phyloP scores from a whole-genome alignment of 1,284 basidiomycete species.

The Melampsora allii-populina region DNA sequence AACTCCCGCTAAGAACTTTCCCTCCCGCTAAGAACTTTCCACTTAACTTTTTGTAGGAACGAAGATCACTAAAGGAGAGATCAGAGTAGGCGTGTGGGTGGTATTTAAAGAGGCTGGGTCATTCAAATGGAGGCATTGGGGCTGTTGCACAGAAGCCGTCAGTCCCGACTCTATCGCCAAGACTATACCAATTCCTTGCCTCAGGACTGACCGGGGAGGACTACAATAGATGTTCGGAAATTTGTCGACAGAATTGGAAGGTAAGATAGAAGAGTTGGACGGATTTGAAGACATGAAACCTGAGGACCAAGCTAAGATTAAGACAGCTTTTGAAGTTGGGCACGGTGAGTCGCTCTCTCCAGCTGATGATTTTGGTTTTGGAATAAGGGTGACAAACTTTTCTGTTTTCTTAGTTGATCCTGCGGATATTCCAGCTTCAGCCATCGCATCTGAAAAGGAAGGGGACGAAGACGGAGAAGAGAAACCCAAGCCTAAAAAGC shows the following conservation, averaged over 20 bases:
- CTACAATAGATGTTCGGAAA: conserved; percentile 15
- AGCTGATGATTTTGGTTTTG: not conserved
- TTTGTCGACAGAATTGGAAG: conserved; percentile 10
- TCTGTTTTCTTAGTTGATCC: conserved; percentile 8
- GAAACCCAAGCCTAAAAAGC: not conserved
- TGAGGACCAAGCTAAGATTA: conserved; percentile 27
- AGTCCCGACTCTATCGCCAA: not conserved
- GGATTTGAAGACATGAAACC: conserved; percentile 35
- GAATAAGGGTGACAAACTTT: not conserved
- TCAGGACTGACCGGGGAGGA: not conserved
- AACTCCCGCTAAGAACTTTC: no score
- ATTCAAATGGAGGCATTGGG: conserved; percentile 42
- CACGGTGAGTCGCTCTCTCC: not conserved
- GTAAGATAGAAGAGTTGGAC: conserved; percentile 27
- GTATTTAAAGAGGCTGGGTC: conserved; percentile 15
- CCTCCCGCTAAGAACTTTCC: not conserved
- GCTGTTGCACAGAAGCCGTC: conserved; percentile 24
- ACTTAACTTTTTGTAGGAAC: not conserved
- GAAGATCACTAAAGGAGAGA: conserved; percentile 23
- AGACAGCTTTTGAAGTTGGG: conserved; percentile 26
- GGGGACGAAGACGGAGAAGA: not conserved
- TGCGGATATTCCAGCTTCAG: conserved; percentile 25
- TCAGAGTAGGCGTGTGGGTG: conserved; percentile 34
- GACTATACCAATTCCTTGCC: not conserved
- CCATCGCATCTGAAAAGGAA: conserved; percentile 3